phyloP scores from a whole-genome alignment of 2,329 filamentous ascomycete species.

The Colletotrichum sidae region DNA sequence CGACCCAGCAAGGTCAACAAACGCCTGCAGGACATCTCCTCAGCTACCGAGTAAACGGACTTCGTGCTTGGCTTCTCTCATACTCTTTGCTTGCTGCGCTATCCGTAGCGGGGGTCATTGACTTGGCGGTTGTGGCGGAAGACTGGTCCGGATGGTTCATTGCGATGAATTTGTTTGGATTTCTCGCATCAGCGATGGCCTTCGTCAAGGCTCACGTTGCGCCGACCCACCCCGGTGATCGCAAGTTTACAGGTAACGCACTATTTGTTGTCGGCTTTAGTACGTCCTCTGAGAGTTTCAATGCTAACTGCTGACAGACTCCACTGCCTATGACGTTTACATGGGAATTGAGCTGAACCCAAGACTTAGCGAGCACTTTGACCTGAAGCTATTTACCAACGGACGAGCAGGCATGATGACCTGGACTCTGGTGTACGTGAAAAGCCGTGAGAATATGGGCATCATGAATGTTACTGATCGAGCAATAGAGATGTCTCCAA shows the following conservation, averaged over 20 bases:
- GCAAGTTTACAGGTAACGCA: constrained; percentile 11
- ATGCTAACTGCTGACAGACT: constrained; percentile 42
- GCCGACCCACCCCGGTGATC: constrained; percentile 11
- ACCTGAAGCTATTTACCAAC: constrained; percentile 61
- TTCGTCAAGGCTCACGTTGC: constrained; percentile 4
- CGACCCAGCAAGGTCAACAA: constrained; percentile 48
- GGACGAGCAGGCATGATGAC: constrained; percentile 59
- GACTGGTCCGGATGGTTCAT: constrained; percentile 55
- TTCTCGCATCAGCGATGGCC: constrained; percentile 29
- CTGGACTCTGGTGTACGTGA: constrained; percentile 58
- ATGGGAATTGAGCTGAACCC: constrained; percentile 61
- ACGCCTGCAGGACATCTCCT: constrained; percentile 57
- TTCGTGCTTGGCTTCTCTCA: constrained; percentile 53
- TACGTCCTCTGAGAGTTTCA: too few relatives aligned
- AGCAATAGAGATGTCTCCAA: constrained; percentile 6
- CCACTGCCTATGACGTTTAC: constrained; percentile 55
- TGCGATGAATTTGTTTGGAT: constrained; percentile 49
- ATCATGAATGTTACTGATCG: not conserved
- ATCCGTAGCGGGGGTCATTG: constrained; percentile 45
- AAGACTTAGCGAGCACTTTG: constrained; percentile 53
- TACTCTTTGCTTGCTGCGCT: constrained; percentile 46
- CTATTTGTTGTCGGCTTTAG: not conserved
- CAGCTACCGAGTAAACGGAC: constrained; percentile 56
- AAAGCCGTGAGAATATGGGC: too few relatives aligned
- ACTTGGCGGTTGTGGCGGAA: constrained; percentile 53